Evolutionary conservation across 176 grass and related monocot genomes (phyloP).

Genomic region (Sorghum bicolor): Sorghum_bicolor_NCBIv3 NC_012872.2:71458501-71459000

Average conservation of each 20-base stretch:
- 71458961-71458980: slow-evolving; percentile 72
- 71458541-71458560: slow-evolving; percentile 35
- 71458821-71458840: background rate
- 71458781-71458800: background rate
- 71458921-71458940: slow-evolving; percentile 64
- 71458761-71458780: too few species aligned
- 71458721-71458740: background rate
- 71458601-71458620: slow-evolving; percentile 42
- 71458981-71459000: slow-evolving; percentile 82
- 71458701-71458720: slow-evolving; percentile 12
- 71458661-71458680: background rate
- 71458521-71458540: background rate
- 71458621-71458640: slow-evolving; percentile 63
- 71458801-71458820: background rate
- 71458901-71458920: slow-evolving; percentile 79
- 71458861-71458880: slow-evolving; percentile 85
- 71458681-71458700: slow-evolving; percentile 41
- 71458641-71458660: background rate
- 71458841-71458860: slow-evolving; percentile 49
- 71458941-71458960: slow-evolving; percentile 86
- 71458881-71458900: slow-evolving; percentile 81
- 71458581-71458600: too few species aligned
- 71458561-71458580: too few species aligned
- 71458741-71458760: too few species aligned
- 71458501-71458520: background rate